Evolutionary conservation across 192 early-diverging fungal species (phyloP).

Genomic region (Podochytrium sp.): DNA sequence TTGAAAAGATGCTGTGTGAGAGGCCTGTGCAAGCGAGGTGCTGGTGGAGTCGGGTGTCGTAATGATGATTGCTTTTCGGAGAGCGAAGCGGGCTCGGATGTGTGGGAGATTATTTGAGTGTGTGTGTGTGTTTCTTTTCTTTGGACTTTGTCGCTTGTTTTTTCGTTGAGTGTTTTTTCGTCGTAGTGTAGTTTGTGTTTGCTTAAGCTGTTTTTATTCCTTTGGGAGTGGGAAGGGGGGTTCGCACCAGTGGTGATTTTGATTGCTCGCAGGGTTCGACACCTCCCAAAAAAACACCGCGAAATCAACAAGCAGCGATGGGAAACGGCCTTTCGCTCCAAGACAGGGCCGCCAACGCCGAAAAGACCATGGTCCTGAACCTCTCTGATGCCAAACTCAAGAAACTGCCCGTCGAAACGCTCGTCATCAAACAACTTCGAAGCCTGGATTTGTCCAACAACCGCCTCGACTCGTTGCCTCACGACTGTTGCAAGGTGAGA

Average conservation of each 20-base stretch:
- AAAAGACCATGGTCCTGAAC: slow-evolving; percentile 24
- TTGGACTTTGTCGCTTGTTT: too few species aligned
- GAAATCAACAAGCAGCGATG: slow-evolving; percentile 16
- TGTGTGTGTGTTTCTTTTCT: too few species aligned
- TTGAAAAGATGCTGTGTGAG: not conserved
- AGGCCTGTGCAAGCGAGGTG: not conserved
- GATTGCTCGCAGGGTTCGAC: too few species aligned
- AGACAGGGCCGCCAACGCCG: slow-evolving; percentile 20
- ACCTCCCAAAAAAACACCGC: not conserved
- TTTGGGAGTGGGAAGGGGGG: too few species aligned
- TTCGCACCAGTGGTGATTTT: too few species aligned
- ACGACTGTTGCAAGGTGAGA: not conserved
- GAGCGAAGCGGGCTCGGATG: not conserved
- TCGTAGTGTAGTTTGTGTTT: too few species aligned
- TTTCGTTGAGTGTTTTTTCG: too few species aligned
- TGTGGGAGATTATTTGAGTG: slow-evolving; percentile 6
- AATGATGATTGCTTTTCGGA: not conserved
- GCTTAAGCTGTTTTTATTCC: too few species aligned
- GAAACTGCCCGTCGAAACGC: slow-evolving; percentile 5
- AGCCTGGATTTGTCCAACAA: slow-evolving; percentile 25
- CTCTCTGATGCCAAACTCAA: slow-evolving; percentile 21
- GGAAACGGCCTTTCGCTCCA: slow-evolving; percentile 23
- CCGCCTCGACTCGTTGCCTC: slow-evolving; percentile 12
- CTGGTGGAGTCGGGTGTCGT: not conserved
- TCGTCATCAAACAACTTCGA: slow-evolving; percentile 22